These are phyloP conservation scores for Gossypium sturtianum DNA, from an alignment of 345 rosid genomes.

Conservation along the genomic window DNA sequence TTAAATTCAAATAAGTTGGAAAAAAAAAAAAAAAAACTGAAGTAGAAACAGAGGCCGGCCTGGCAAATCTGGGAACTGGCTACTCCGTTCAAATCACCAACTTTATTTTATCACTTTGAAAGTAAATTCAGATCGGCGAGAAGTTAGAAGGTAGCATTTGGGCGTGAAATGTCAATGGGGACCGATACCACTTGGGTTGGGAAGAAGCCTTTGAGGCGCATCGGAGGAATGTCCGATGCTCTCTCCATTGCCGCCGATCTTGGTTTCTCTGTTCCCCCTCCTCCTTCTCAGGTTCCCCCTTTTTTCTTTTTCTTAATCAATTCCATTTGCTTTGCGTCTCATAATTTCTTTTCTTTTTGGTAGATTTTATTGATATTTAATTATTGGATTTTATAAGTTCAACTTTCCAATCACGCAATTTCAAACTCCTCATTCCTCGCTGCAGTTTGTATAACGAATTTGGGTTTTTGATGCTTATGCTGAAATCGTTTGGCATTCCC, in stretches of 20 bases:
- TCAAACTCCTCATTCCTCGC: not conserved
- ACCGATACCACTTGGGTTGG: slow-evolving; percentile 92
- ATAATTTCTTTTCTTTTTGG: not conserved
- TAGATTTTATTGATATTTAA: not conserved
- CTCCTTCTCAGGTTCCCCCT: slow-evolving; percentile 63
- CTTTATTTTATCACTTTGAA: not conserved
- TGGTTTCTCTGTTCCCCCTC: slow-evolving; percentile 71
- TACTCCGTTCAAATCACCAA: not conserved
- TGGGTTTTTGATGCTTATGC: not conserved
- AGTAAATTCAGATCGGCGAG: not conserved
- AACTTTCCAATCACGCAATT: not conserved
- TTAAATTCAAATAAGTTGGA: not conserved
- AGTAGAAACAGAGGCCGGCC: not conserved
- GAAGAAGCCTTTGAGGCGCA: slow-evolving; percentile 83
- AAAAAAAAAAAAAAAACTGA: not conserved
- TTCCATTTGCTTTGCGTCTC: not conserved
- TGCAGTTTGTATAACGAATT: not conserved
- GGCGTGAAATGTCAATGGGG: slow-evolving; percentile 60
- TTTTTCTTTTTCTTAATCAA: not conserved
- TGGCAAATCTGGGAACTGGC: not conserved
- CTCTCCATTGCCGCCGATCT: slow-evolving; percentile 97
- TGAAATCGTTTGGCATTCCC: not conserved
- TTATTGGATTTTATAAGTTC: not conserved
- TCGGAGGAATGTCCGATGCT: slow-evolving; percentile 96
- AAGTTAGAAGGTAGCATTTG: not conserved